Evolutionary conservation across 805 yeast species (phyloP), one percentile per base, ranked within the genome.

Genomic region (Clavispora phyllophila): DNA sequence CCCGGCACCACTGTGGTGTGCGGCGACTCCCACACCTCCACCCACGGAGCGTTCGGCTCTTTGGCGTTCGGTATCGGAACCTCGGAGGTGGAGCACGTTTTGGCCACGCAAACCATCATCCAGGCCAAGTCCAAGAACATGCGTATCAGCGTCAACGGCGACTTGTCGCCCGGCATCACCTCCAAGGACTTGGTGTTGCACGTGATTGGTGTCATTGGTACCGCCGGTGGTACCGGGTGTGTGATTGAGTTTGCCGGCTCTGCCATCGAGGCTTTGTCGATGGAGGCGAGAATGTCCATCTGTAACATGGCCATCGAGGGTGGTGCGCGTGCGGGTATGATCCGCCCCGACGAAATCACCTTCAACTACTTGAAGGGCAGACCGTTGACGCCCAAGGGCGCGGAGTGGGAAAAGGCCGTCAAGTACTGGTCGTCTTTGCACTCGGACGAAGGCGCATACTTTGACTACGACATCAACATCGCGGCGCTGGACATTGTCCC

Each of bases 241-340:
- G 99, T 93, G 45, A 87, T 93, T 63, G 99, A 93, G 71, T 93
- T 91, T 68, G 93, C 95, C 38, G 99, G 99, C 65, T 79, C 83
- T 54, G 97, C 98, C 44, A 90, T 93, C 56, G 87, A 85, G 66
- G 79, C 76, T 49, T 76, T 93, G 48, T 79, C 95, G 25, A 88
- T 93, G 89, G 99, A 93, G 70, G 96, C 98, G 9, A 81, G 99
- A 70, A 93, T 93, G 99, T 89, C 98, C 42, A 93, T 93, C 74
- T 93, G 99, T 78, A 93, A 93, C 66, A 93, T 93, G 99, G 83
- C 98, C 36, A 91, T 93, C 59, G 99, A 93, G 72, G 99, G 85
- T 46, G 99, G 99, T 71, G 99, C 99, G 14, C 84, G 99, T 72
- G 98, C 99, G 22, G 99, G 99, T 69, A 88, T 93, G 97, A 91